Conservation (phyloP, 768 basidiomycete genomes). For the Daedaleopsis nitida region DNA sequence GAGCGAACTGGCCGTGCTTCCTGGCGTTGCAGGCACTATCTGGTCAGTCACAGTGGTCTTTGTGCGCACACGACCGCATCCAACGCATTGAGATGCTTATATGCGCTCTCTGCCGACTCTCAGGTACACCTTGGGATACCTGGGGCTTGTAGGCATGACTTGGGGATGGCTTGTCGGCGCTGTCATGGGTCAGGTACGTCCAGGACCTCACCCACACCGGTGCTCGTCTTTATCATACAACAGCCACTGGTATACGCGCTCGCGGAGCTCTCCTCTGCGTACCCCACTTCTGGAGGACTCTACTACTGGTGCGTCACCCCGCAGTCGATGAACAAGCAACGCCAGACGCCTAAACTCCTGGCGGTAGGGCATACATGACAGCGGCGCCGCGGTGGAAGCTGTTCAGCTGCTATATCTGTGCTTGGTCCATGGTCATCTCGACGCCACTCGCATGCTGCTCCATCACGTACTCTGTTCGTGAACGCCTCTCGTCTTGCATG, state of each 20-base stretch:
- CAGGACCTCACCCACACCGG: not conserved
- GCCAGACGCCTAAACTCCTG: no score
- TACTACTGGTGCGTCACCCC: slow-evolving; percentile 16
- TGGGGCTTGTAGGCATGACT: slow-evolving; percentile 24
- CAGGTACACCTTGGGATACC: slow-evolving; percentile 26
- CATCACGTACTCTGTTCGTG: slow-evolving; percentile 20
- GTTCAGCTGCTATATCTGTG: slow-evolving; percentile 21
- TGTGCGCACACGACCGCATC: no score
- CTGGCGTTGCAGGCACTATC: slow-evolving; percentile 22
- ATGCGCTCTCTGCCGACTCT: no score
- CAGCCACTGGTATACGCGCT: slow-evolving; percentile 17
- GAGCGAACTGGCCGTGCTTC: slow-evolving; percentile 16
- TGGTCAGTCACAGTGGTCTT: slow-evolving; percentile 1
- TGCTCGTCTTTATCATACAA: not conserved
- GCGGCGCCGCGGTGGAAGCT: slow-evolving; percentile 19
- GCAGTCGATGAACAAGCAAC: no score
- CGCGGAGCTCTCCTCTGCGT: slow-evolving; percentile 19
- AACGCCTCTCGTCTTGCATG: no score
- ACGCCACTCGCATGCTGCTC: slow-evolving; percentile 23
- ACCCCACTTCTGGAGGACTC: slow-evolving; percentile 22
- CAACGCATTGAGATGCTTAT: no score
- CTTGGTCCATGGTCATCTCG: slow-evolving; percentile 25
- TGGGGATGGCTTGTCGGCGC: slow-evolving; percentile 25
- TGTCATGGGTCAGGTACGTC: slow-evolving; percentile 24
- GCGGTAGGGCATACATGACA: slow-evolving; percentile 18